Evolutionary conservation across 306 rosid species (phyloP), one percentile per base, ranked within the genome.

Genomic region (Luffa aegyptiaca): DNA sequence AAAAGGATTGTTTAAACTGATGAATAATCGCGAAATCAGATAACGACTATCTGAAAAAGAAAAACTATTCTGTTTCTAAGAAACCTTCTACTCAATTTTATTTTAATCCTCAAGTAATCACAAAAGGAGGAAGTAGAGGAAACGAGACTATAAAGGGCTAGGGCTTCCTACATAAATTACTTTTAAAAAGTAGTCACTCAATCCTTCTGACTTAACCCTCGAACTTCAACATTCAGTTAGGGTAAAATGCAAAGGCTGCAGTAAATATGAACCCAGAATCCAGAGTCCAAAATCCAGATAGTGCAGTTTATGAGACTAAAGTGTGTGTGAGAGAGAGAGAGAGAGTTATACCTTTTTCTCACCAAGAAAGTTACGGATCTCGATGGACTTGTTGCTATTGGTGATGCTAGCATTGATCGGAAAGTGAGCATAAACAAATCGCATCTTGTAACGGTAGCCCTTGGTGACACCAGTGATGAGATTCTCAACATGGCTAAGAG

Each of bases 381-480:
- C 97, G 31, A 93, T 91, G 10, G 92, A 33, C 39, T 68, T 85
- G 84, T 0, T 82, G 13, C 31, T 13, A 26, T 57, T 84, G 49
- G 90, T 75, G 58, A 93, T 91, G 77, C 94, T 89, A 3, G 97
- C 97, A 52, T 93, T 93, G 81, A 93, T 93, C 0, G 97, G 97
- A 7, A 93, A 91, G 17, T 89, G 97, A 46, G 97, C 97, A 12
- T 93, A 93, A 4, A 93, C 97, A 48, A 93, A 93, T 36, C 96
- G 80, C 97, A 93, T 93, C 86, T 90, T 93, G 93, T 93, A 93
- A 7, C 96, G 88, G 85, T 88, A 93, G 0, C 98, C 97, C 87
- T 90, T 91, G 44, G 98, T 93, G 74, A 93, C 98, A 42, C 97
- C 97, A 49, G 92, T 93, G 76, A 93, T 93, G 35, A 93, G 97